Percentiles rank a stretch among this genome's conserved stretches.
Evolutionary conservation across 1,139 yeast species (phyloP).

Genomic region (Blastobotrys serpentis): DNA sequence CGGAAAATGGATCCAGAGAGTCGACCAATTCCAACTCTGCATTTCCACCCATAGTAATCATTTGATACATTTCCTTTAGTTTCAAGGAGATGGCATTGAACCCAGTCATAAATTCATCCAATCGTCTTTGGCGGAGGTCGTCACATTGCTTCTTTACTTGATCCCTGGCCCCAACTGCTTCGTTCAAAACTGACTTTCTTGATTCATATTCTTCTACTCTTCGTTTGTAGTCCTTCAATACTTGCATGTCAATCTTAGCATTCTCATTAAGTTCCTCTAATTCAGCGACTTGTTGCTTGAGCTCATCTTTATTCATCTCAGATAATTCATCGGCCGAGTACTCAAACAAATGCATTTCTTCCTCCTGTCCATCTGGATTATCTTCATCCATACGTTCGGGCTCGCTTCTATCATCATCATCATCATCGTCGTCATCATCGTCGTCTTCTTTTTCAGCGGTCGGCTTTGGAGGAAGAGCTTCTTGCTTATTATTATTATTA

Average conservation of each 20-base stretch:
- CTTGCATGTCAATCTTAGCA: constrained; percentile 68
- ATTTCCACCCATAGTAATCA: constrained; percentile 99
- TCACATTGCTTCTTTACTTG: constrained; percentile 62
- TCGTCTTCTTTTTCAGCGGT: constrained; percentile 20
- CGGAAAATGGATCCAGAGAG: constrained; percentile 95
- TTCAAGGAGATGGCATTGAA: constrained; percentile 83
- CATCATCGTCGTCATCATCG: constrained; percentile 23
- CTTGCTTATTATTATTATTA: constrained; percentile 14
- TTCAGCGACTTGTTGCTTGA: constrained; percentile 53
- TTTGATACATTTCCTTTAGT: constrained; percentile 93
- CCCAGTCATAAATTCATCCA: constrained; percentile 92
- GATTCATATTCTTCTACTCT: constrained; percentile 63
- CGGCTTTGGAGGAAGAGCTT: constrained; percentile 16
- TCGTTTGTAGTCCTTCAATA: constrained; percentile 71
- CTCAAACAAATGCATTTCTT: constrained; percentile 24
- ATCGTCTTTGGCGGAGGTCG: constrained; percentile 66
- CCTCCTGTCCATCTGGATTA: too few species aligned
- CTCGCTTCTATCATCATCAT: constrained; percentile 21
- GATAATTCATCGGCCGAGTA: constrained; percentile 55
- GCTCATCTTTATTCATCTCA: constrained; percentile 48
- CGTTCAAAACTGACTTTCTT: constrained; percentile 65
- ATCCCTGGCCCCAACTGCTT: constrained; percentile 67
- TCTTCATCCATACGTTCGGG: constrained; percentile 19
- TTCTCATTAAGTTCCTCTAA: constrained; percentile 58
- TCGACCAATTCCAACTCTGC: constrained; percentile 96